A percentile compares a stretch with the other conserved stretches of the same genome.
phyloP scores from a whole-genome alignment of 495 filamentous ascomycete species.

The Pseudomonodictys pantanalensis region DNA sequence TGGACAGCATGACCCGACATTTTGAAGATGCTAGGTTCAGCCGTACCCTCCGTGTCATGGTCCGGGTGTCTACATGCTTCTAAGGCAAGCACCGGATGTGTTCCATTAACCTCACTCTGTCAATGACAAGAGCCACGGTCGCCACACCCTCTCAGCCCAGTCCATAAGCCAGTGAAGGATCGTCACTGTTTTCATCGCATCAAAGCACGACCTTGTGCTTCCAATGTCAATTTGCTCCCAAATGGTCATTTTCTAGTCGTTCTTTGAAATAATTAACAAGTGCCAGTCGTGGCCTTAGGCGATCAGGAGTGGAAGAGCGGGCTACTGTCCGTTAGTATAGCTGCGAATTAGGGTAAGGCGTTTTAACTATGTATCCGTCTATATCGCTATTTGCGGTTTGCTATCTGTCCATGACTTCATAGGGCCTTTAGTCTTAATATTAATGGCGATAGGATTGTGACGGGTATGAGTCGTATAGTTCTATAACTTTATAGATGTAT shows the following conservation, averaged over 20 bases:
- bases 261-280: constrained; percentile 25
- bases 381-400: constrained; percentile 32
- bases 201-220: constrained; percentile 33
- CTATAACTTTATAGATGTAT: constrained; percentile 18
- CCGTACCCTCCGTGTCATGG: neutral
- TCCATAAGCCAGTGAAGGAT: constrained; percentile 25
- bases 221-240: constrained; percentile 29
- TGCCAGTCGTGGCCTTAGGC: constrained; percentile 35
- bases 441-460: constrained; percentile 26
- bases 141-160: constrained; percentile 31
- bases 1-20: too few species aligned
- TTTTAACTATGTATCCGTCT: constrained; percentile 9
- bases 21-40: too few species aligned
- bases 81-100: too few species aligned
- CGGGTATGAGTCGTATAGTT: constrained; percentile 22
- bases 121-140: constrained; percentile 26
- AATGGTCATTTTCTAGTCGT: constrained; percentile 23
- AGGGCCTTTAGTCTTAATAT: constrained; percentile 28
- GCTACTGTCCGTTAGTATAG: constrained; percentile 4
- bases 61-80: too few species aligned
- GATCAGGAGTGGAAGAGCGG: constrained; percentile 29
- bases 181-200: constrained; percentile 27
- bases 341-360: constrained; percentile 6
- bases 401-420: constrained; percentile 32
- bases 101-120: constrained; percentile 4